These are phyloP conservation scores for Microbotryum silenes-acaulis DNA, from an alignment of 1,284 basidiomycete species.

Conservation along the genomic window DNA sequence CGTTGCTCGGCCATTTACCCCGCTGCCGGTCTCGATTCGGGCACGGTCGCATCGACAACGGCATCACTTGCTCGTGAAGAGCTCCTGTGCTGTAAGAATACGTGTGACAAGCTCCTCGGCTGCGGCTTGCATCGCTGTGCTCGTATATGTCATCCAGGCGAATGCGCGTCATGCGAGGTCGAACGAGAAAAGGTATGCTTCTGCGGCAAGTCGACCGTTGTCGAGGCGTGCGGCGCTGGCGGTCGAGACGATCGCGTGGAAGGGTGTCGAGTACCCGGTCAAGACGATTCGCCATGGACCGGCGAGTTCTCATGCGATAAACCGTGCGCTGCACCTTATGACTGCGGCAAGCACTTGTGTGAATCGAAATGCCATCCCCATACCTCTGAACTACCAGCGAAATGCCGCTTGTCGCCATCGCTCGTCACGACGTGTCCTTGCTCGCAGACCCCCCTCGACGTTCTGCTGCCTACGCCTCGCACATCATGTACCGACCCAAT, in stretches of 20 bases:
- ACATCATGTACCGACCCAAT: constrained; percentile 61
- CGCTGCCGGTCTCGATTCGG: neutral
- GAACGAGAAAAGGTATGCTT: constrained; percentile 33
- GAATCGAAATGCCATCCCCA: constrained; percentile 56
- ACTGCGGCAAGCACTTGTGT: constrained; percentile 55
- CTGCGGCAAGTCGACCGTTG: constrained; percentile 24
- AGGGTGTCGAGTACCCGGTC: constrained; percentile 29
- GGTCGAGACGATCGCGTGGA: constrained; percentile 15
- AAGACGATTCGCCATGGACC: constrained; percentile 48
- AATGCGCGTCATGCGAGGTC: constrained; percentile 29
- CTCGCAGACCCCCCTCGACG: constrained; percentile 54
- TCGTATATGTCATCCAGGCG: constrained; percentile 30
- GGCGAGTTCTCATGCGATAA: constrained; percentile 62
- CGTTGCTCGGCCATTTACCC: constrained; percentile 8
- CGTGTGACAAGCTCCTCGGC: constrained; percentile 15
- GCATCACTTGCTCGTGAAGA: constrained; percentile 2
- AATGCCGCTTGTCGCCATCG: constrained; percentile 66
- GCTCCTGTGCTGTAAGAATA: constrained; percentile 12
- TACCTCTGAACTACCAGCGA: constrained; percentile 46
- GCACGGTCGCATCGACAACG: constrained; percentile 3
- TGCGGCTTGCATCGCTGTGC: constrained; percentile 33
- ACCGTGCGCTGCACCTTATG: constrained; percentile 53
- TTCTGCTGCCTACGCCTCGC: constrained; percentile 46
- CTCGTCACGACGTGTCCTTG: constrained; percentile 70
- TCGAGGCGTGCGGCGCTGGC: constrained; percentile 24